phyloP scores from a whole-genome alignment of 257 asterid genomes.

The Solanum piurae region DNA sequence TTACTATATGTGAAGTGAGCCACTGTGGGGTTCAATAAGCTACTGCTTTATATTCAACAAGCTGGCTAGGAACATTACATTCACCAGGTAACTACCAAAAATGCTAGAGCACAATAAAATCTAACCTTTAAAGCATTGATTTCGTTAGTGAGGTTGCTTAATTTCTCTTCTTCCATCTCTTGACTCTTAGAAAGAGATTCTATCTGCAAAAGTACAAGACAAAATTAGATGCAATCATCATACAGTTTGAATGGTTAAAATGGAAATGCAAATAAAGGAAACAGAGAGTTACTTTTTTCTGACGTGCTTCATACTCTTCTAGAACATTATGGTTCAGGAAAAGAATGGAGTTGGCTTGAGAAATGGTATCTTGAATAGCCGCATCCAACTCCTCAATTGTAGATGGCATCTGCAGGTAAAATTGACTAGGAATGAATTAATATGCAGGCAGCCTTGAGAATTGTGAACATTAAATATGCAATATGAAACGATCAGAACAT shows the following conservation, averaged over 20 bases:
- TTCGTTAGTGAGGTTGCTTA: conserved; percentile 30
- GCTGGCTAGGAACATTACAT: neutral
- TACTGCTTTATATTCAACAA: neutral
- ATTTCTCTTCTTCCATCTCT: conserved; percentile 51
- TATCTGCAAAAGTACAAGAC: conserved; percentile 46
- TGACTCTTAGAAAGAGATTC: conserved; percentile 47
- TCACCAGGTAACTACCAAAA: neutral
- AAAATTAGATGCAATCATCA: neutral
- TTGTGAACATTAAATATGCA: neutral
- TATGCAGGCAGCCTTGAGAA: neutral
- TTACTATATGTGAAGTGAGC: neutral
- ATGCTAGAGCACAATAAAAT: neutral
- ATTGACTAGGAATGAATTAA: conserved; percentile 4
- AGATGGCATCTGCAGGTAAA: conserved; percentile 71
- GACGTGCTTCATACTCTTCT: conserved; percentile 86
- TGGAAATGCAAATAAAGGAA: neutral
- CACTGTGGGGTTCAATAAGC: neutral
- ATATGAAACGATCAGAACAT: neutral
- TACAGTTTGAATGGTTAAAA: neutral
- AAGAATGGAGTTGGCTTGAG: conserved; percentile 80
- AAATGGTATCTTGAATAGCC: conserved; percentile 62
- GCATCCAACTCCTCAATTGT: conserved; percentile 84
- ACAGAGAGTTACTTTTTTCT: conserved; percentile 36
- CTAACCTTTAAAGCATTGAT: conserved; percentile 67
- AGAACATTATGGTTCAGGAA: conserved; percentile 72